Conservation (phyloP, 2,329 filamentous ascomycete species). For the Simplicillium aogashimaense region DNA sequence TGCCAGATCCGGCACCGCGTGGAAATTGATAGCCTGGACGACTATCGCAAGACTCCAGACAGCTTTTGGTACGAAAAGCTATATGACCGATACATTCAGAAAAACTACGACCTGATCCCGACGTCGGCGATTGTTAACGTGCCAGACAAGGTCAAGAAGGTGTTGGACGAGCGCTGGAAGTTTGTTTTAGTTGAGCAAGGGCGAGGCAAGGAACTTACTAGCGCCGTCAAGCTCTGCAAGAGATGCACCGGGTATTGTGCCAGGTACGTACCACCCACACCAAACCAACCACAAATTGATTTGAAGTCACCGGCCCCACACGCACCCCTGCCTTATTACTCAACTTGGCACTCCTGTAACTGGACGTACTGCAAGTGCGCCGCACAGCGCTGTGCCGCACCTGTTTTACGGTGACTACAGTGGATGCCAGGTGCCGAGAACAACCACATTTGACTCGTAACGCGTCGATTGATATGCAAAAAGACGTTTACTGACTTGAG, state of each 20-base stretch:
- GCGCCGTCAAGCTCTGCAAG: conserved; percentile 93
- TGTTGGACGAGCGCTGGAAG: conserved; percentile 92
- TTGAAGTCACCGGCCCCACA: conserved; percentile 3
- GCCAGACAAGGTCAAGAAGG: conserved; percentile 87
- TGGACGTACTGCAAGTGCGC: conserved; percentile 5
- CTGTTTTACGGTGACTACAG: too few relatives aligned
- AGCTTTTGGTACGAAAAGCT: conserved; percentile 96
- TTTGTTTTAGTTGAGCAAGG: conserved; percentile 91
- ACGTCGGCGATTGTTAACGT: conserved; percentile 92
- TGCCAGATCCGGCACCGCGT: conserved; percentile 83
- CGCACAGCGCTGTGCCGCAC: too few relatives aligned
- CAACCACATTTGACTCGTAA: too few relatives aligned
- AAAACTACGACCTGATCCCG: conserved; percentile 94
- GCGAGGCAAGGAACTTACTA: conserved; percentile 88
- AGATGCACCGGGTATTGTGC: conserved; percentile 86
- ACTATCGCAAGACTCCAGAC: conserved; percentile 76
- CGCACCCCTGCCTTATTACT: conserved; percentile 9
- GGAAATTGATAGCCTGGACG: conserved; percentile 73
- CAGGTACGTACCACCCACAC: conserved; percentile 45
- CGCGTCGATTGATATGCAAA: too few relatives aligned
- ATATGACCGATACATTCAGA: conserved; percentile 96
- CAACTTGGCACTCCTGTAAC: conserved; percentile 1
- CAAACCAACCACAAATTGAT: conserved; percentile 1
- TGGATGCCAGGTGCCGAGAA: too few relatives aligned
- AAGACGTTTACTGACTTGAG: not conserved